These are phyloP conservation scores for Aspergillus hancockii DNA, from an alignment of 495 filamentous ascomycete genomes.

Conservation along the genomic window DNA sequence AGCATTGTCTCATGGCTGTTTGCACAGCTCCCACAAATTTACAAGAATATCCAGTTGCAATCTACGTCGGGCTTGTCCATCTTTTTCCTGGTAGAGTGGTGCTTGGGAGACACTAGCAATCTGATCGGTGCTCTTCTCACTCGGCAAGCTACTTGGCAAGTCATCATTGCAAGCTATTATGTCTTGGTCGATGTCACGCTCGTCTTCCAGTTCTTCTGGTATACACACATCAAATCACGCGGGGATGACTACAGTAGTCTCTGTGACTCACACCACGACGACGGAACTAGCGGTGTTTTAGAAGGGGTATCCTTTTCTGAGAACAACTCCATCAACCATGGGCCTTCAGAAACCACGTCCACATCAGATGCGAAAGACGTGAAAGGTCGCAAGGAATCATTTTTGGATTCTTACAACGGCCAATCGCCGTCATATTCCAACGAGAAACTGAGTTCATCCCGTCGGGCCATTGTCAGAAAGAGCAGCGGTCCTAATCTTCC, in stretches of 20 bases:
- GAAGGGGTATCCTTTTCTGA: conserved; percentile 34
- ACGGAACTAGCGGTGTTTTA: conserved; percentile 24
- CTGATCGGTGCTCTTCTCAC: conserved; percentile 66
- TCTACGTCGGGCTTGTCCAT: conserved; percentile 69
- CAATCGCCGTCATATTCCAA: conserved; percentile 39
- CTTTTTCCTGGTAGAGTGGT: conserved; percentile 71
- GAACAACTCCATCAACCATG: conserved; percentile 17
- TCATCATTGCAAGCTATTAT: conserved; percentile 68
- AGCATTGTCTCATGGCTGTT: conserved; percentile 77
- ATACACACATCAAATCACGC: conserved; percentile 51
- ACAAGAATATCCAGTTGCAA: conserved; percentile 65
- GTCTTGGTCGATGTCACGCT: conserved; percentile 65
- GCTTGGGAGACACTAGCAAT: conserved; percentile 69
- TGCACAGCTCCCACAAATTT: conserved; percentile 73
- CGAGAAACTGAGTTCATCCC: conserved; percentile 38
- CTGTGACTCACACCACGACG: conserved; percentile 23
- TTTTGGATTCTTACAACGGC: conserved; percentile 18
- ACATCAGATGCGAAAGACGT: conserved; percentile 33
- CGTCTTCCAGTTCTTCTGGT: conserved; percentile 69
- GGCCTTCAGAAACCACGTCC: conserved; percentile 19
- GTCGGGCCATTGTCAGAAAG: conserved; percentile 29
- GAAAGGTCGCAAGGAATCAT: conserved; percentile 29
- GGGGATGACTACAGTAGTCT: conserved; percentile 31
- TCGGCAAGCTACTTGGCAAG: conserved; percentile 69
- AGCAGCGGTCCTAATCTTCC: conserved; percentile 32